Evolutionary conservation across 2,329 filamentous ascomycete species (phyloP), one percentile per base, ranked within the genome.

Genomic region (Mycogone perniciosa): DNA sequence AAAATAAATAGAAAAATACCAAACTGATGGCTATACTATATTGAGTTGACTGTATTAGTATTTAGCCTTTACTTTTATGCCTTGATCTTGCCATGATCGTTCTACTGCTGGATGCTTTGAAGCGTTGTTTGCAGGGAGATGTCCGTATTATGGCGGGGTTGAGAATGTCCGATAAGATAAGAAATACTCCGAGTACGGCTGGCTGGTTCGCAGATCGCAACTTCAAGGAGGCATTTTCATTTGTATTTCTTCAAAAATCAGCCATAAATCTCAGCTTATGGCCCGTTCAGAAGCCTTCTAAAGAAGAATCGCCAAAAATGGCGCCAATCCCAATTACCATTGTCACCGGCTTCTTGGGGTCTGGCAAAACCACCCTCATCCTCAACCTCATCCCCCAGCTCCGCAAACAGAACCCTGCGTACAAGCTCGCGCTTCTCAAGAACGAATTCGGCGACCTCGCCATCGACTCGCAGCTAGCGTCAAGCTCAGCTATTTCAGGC

Each of bases 401-500:
- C 10, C 80, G 74, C 61, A 84, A 85, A n/a, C 71, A 79, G 48
- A 86, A 84, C 66, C 80, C 82, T 1, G 57, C 65, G 57, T 97
- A 99, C 81, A 87, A 86, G 52, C 87, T 99, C 57, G 93, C 92
- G 2, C 84, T 99, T 11, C 81, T 99, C 50, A 99, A 99, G 69
- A 99, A 99, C 71, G 93, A 99, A 72, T 97, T 96, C 68, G 93
- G 93, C 64, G 91, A 97, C 67, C 72, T 99, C 39, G 91, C 90
- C 34, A 79, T 99, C 65, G 93, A 99, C 75, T 93, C 88, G 1
- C 88, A 96, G 67, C 85, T 99, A 31, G 92, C 93, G 11, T 78
- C 86, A 0, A 86, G 86, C 10, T 82, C 82, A 45, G 84, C 91
- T 56, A 90, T 99, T 59, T 86, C 89, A 1, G 92, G 90, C 50